A percentile compares a stretch with the other conserved stretches of the same genome.
phyloP scores from a whole-genome alignment of 176 grass and related monocot genomes.

The Lolium perenne region DNA sequence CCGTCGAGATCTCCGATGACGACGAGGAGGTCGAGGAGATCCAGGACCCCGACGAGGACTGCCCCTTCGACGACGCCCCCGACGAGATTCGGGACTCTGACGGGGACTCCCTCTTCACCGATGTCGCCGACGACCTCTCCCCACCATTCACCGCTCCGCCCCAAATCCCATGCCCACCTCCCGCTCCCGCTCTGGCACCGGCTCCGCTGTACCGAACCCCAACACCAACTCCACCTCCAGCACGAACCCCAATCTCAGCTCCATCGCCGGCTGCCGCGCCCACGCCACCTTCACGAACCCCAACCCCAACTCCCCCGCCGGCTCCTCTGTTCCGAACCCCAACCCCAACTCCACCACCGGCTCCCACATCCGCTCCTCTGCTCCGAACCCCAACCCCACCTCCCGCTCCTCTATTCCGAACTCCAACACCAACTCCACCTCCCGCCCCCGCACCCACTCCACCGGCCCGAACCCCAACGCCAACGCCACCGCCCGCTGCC shows the following conservation, averaged over 20 bases:
- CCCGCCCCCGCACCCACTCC: slow-evolving; percentile 25
- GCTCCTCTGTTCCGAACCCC: background rate
- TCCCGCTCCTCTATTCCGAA: background rate
- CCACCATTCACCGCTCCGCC: slow-evolving; percentile 40
- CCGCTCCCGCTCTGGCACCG: slow-evolving; percentile 33
- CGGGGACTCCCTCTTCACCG: slow-evolving; percentile 57
- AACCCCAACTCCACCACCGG: slow-evolving; percentile 27
- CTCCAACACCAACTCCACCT: slow-evolving; percentile 8
- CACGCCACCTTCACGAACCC: background rate
- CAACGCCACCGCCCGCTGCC: background rate
- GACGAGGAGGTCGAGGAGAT: slow-evolving; percentile 38
- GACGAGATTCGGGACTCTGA: slow-evolving; percentile 46
- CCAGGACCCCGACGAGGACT: slow-evolving; percentile 50
- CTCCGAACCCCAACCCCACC: background rate
- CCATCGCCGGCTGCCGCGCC: slow-evolving; percentile 31
- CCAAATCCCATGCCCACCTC: background rate
- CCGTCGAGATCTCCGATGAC: slow-evolving; percentile 75
- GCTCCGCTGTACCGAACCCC: background rate
- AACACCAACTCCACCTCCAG: slow-evolving; percentile 3
- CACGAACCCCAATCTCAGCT: background rate
- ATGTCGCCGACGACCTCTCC: slow-evolving; percentile 64
- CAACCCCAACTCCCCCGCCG: slow-evolving; percentile 26
- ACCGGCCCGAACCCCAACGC: background rate
- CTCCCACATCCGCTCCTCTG: background rate
- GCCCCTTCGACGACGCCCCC: slow-evolving; percentile 54